A percentile compares a stretch with the other conserved stretches of the same genome.
phyloP scores from a whole-genome alignment of 2,329 filamentous ascomycete genomes.

The Ophiocordyceps robertsii region DNA sequence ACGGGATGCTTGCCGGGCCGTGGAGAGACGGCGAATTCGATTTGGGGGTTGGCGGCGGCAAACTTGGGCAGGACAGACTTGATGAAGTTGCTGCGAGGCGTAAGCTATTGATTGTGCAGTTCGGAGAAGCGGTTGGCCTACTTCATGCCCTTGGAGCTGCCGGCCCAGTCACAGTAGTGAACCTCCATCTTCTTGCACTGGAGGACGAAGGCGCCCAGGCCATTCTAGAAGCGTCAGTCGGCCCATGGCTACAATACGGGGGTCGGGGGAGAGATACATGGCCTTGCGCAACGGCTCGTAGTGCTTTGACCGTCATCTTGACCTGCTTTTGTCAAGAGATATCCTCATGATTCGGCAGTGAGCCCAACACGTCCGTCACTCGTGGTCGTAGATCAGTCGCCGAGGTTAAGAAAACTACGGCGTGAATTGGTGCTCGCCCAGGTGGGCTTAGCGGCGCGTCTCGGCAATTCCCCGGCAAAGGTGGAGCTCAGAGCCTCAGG shows the following conservation, averaged over 20 bases:
- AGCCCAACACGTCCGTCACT: conserved; percentile 3
- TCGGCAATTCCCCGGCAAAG: conserved; percentile 10
- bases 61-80: conserved; percentile 63
- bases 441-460: conserved; percentile 13
- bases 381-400: neutral
- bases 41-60: conserved; percentile 66
- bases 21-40: conserved; percentile 86
- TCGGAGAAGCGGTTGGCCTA: conserved; percentile 25
- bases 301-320: conserved; percentile 42
- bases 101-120: no score
- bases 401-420: neutral
- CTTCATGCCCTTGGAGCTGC: conserved; percentile 93
- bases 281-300: conserved; percentile 37
- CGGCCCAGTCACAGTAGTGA: conserved; percentile 94
- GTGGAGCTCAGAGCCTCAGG: neutral
- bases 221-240: conserved; percentile 50
- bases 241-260: neutral
- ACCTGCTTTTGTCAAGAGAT: conserved; percentile 14
- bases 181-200: conserved; percentile 95
- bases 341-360: conserved; percentile 13
- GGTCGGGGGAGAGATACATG: conserved; percentile 28
- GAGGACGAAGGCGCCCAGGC: conserved; percentile 89
- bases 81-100: conserved; percentile 56
- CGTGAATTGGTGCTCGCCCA: neutral
- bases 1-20: conserved; percentile 83